Percentiles rank a stretch among this genome's conserved stretches.
These are phyloP conservation scores for Lentinula lateritia DNA, from an alignment of 768 basidiomycete species.

Conservation along the genomic window DNA sequence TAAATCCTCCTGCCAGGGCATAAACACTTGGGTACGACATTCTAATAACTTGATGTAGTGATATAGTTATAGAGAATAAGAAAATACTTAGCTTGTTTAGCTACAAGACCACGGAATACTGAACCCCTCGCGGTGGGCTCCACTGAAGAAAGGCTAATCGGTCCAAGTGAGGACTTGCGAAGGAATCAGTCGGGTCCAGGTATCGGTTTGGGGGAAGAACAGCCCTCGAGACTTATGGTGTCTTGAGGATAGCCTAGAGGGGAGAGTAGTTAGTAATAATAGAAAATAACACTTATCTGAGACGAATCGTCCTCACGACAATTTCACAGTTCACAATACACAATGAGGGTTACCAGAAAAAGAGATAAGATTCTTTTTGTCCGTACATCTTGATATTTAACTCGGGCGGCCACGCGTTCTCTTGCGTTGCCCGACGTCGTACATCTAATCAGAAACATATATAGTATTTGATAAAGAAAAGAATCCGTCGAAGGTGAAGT, in stretches of 20 bases:
- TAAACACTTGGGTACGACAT: not conserved
- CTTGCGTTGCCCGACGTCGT: not conserved
- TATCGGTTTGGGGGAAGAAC: no score
- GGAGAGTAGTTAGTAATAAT: no score
- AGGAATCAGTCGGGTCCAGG: not conserved
- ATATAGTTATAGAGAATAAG: not conserved
- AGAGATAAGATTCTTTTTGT: not conserved
- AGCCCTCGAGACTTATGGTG: not conserved
- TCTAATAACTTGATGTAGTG: not conserved
- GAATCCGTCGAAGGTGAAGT: no score
- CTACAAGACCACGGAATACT: not conserved
- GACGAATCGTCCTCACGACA: not conserved
- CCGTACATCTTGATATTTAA: no score
- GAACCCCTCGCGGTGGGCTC: constrained; percentile 5
- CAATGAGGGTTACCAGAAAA: no score
- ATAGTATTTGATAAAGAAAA: no score
- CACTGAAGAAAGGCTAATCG: not conserved
- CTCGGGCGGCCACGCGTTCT: not conserved
- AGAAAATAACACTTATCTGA: no score
- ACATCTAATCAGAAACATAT: not conserved
- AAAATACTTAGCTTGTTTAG: not conserved
- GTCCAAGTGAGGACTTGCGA: not conserved
- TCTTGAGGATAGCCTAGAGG: no score
- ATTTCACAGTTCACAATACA: not conserved
- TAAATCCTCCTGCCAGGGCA: no score